Evolutionary conservation across 1,284 basidiomycete species (phyloP).

Genomic region (Leucoagaricus sp.): DNA sequence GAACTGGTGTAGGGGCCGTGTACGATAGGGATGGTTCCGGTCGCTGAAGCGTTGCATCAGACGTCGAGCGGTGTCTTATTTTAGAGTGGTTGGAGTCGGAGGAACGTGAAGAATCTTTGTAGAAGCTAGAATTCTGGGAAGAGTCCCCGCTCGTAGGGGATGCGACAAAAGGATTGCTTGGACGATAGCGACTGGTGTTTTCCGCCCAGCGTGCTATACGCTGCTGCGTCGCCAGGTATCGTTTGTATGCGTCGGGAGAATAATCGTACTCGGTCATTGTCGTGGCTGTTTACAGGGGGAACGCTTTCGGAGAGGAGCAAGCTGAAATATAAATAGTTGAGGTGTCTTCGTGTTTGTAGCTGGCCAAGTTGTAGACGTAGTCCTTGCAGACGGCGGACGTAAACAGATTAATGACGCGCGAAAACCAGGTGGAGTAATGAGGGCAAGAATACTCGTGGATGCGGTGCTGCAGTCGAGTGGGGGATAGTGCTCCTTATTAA

Average conservation of each 20-base stretch:
- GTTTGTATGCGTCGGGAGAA: constrained; percentile 26
- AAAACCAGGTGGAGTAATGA: neutral
- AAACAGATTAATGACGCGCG: neutral
- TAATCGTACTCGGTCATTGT: constrained; percentile 32
- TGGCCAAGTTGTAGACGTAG: no score
- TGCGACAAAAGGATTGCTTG: constrained; percentile 20
- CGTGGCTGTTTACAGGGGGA: neutral
- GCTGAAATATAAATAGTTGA: neutral
- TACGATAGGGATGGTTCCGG: constrained; percentile 5
- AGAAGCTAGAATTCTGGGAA: neutral
- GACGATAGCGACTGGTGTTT: constrained; percentile 19
- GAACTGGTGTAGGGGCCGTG: constrained; percentile 2
- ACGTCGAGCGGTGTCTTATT: neutral
- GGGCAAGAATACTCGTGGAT: constrained; percentile 1
- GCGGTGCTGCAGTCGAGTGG: neutral
- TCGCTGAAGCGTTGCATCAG: neutral
- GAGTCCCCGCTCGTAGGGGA: constrained; percentile 10
- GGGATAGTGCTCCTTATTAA: neutral
- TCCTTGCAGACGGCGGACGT: neutral
- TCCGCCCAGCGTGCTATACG: constrained; percentile 26
- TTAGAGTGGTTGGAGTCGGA: neutral
- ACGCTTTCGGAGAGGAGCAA: neutral
- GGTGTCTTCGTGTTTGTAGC: no score
- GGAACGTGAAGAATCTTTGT: neutral
- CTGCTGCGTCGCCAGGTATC: constrained; percentile 21